A percentile compares a stretch with the other conserved stretches of the same genome.
Evolutionary conservation across 2,329 filamentous ascomycete genomes (phyloP).

Genomic region (Dactylella cylindrospora): DNA sequence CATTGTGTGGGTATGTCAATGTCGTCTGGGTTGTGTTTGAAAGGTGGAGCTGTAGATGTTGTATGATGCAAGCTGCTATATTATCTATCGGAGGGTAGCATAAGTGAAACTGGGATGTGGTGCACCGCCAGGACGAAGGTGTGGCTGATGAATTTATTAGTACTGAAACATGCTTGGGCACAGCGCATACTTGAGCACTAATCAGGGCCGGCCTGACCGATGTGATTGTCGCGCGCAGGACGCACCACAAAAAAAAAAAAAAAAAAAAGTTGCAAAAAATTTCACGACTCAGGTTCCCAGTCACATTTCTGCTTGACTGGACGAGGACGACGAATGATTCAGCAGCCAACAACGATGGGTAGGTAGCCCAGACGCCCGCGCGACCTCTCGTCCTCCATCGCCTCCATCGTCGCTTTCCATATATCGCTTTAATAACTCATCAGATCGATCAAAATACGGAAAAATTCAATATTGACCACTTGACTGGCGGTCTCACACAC

Average conservation of each 20-base stretch:
- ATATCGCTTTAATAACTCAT: no score
- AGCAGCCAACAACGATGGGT: slow-evolving; percentile 12
- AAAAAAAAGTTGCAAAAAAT: slow-evolving; percentile 25
- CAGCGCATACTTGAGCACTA: slow-evolving; percentile 19
- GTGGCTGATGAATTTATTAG: slow-evolving; percentile 3
- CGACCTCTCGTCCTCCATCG: slow-evolving; percentile 20
- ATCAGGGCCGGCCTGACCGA: background rate
- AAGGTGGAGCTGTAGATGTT: slow-evolving; percentile 4
- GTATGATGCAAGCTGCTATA: slow-evolving; percentile 17
- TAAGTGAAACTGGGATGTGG: no score
- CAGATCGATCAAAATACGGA: no score
- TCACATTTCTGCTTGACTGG: slow-evolving; percentile 1
- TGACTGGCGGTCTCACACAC: background rate
- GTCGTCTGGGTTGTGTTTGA: slow-evolving; percentile 1
- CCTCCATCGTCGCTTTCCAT: background rate
- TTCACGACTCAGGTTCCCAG: slow-evolving; percentile 4
- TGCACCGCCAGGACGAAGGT: background rate
- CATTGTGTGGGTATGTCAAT: no score
- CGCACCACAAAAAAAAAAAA: slow-evolving; percentile 3
- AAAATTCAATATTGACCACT: background rate
- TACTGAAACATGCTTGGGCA: slow-evolving; percentile 10
- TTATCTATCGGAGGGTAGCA: no score
- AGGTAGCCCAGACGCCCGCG: slow-evolving; percentile 25
- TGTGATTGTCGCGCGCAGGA: slow-evolving; percentile 17
- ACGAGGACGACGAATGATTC: slow-evolving; percentile 14